Evolutionary conservation across 179 eudicot genomes (phyloP).

Genomic region (Heliamphora pulchella): DNA sequence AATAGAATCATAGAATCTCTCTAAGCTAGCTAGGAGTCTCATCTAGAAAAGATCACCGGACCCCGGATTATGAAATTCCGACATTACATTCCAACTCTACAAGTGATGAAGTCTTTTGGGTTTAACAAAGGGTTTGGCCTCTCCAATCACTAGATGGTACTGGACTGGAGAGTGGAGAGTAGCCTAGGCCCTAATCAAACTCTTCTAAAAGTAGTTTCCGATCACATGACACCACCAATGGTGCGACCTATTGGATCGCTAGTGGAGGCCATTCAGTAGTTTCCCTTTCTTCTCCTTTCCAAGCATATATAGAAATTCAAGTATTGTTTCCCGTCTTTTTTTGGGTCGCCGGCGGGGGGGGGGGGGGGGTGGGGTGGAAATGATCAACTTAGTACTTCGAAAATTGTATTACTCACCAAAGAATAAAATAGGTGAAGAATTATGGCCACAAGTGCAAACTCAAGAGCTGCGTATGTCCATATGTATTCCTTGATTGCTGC

Average conservation of each 20-base stretch:
- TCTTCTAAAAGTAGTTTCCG: neutral
- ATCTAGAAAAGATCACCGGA: too few relatives aligned
- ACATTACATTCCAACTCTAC: too few relatives aligned
- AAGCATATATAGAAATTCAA: neutral
- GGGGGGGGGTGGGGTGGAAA: too few relatives aligned
- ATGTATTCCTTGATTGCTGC: slow-evolving; percentile 81
- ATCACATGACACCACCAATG: neutral
- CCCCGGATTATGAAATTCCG: too few relatives aligned
- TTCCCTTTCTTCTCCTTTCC: neutral
- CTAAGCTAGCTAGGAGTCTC: too few relatives aligned
- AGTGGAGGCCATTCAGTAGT: neutral
- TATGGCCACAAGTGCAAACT: slow-evolving; percentile 68
- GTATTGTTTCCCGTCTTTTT: neutral
- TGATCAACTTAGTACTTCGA: too few relatives aligned
- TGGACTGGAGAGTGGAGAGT: too few relatives aligned
- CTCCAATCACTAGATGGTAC: too few relatives aligned
- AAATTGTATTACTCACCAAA: slow-evolving; percentile 62
- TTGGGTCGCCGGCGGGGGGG: neutral
- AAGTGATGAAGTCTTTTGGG: too few relatives aligned
- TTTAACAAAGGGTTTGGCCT: too few relatives aligned
- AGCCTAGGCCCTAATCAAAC: too few relatives aligned
- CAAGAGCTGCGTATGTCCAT: slow-evolving; percentile 83
- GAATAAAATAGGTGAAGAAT: slow-evolving; percentile 50
- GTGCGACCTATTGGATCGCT: neutral
- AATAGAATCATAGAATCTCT: neutral